phyloP scores from a whole-genome alignment of 106 monocot genomes.

The Dioscorea alata region DNA sequence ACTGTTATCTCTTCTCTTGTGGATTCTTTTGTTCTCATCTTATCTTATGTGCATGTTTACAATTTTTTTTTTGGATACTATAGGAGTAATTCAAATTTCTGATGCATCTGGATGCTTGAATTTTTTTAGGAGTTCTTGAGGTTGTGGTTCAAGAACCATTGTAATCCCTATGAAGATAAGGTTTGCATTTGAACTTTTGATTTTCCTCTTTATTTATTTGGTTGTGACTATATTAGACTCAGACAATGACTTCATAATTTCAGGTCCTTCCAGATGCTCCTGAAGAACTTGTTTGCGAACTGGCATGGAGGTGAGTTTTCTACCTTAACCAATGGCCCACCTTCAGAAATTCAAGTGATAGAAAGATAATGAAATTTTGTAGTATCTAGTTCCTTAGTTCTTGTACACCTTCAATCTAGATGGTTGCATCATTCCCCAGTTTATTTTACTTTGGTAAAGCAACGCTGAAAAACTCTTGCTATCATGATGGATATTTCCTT shows the following conservation, averaged over 20 bases:
- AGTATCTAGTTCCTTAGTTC: background rate
- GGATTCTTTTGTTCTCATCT: background rate
- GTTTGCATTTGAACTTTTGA: constrained; percentile 14
- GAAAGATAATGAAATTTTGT: too few species aligned
- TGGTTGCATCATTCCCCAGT: background rate
- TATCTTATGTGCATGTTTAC: background rate
- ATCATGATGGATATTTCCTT: background rate
- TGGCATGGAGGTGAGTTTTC: constrained; percentile 77
- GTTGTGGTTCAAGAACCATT: constrained; percentile 90
- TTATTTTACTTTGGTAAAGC: background rate
- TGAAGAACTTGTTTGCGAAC: constrained; percentile 82
- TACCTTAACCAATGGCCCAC: background rate
- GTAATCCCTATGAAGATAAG: constrained; percentile 96
- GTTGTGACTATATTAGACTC: background rate
- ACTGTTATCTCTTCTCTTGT: background rate
- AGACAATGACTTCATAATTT: constrained; percentile 8
- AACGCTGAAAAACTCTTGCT: background rate
- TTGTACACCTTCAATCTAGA: background rate
- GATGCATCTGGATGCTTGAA: background rate
- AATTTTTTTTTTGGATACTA: background rate
- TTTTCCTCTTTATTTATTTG: background rate
- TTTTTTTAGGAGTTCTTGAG: constrained; percentile 74
- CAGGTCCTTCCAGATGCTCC: constrained; percentile 93
- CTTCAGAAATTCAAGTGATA: background rate
- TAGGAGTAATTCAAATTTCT: background rate